These are phyloP conservation scores for Candida maltosa DNA, from an alignment of 805 yeast species.

Conservation along the genomic window DNA sequence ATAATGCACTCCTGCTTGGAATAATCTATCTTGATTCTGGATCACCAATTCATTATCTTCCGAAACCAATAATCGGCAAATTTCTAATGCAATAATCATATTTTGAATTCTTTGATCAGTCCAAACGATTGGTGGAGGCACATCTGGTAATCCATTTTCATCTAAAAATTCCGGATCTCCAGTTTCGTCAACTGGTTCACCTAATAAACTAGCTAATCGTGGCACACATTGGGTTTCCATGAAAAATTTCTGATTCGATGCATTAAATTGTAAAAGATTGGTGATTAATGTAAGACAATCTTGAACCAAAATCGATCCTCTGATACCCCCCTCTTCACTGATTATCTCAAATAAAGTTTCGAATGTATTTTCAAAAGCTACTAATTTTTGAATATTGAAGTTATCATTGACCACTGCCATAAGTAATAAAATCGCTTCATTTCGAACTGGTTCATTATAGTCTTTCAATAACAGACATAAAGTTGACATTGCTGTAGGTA, in stretches of 20 bases:
- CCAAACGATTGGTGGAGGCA: conserved; percentile 55
- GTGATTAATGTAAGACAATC: conserved; percentile 79
- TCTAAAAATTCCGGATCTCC: conserved; percentile 10
- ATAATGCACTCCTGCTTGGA: conserved; percentile 60
- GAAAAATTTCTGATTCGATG: conserved; percentile 86
- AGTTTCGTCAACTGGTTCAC: conserved; percentile 50
- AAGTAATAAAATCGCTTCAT: conserved; percentile 80
- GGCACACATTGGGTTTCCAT: conserved; percentile 80
- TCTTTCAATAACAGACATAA: conserved; percentile 54
- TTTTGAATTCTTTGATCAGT: conserved; percentile 72
- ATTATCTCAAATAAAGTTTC: conserved; percentile 78
- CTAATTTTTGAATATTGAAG: conserved; percentile 83
- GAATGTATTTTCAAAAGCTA: conserved; percentile 92
- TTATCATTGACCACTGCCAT: conserved; percentile 80
- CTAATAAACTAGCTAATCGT: conserved; percentile 57
- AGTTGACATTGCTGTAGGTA: conserved; percentile 78
- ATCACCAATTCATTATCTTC: conserved; percentile 68
- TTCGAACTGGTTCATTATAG: conserved; percentile 75
- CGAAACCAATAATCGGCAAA: conserved; percentile 65
- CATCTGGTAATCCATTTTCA: conserved; percentile 14
- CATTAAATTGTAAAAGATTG: conserved; percentile 73
- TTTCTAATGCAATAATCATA: conserved; percentile 63
- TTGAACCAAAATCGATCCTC: conserved; percentile 87
- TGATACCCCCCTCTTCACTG: conserved; percentile 81
- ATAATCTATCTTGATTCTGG: conserved; percentile 59